These are phyloP conservation scores for Ogataea nitratoaversa DNA, from an alignment of 805 yeast genomes.

Conservation along the genomic window DNA sequence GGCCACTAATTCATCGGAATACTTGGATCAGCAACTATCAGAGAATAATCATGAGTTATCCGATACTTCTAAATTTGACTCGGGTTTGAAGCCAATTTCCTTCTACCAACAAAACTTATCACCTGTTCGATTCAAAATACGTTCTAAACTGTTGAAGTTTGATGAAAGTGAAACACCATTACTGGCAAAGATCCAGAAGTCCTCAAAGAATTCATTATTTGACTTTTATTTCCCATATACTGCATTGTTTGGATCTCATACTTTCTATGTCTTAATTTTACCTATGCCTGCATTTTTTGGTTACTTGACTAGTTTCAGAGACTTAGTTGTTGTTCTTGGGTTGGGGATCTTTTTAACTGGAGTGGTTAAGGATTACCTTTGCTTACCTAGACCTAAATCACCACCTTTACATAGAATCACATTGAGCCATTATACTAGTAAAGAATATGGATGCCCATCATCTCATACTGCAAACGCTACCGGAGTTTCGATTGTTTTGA, in stretches of 20 bases:
- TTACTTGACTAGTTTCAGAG: conserved; percentile 50
- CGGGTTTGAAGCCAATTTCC: conserved; percentile 66
- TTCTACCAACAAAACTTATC: conserved; percentile 62
- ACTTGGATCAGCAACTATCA: conserved; percentile 7
- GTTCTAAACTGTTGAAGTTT: conserved; percentile 50
- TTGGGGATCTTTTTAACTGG: conserved; percentile 74
- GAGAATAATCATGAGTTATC: conserved; percentile 11
- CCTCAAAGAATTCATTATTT: conserved; percentile 42
- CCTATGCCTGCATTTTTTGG: conserved; percentile 89
- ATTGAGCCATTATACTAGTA: conserved; percentile 82
- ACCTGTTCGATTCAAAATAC: conserved; percentile 47
- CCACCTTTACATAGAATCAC: conserved; percentile 92
- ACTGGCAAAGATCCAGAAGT: conserved; percentile 53
- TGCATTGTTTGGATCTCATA: conserved; percentile 88
- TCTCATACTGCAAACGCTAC: conserved; percentile 95
- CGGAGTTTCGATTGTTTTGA: conserved; percentile 59
- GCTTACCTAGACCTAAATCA: conserved; percentile 87
- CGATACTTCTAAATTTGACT: conserved; percentile 43
- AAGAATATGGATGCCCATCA: conserved; percentile 93
- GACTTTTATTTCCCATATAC: conserved; percentile 83
- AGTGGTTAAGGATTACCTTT: conserved; percentile 72
- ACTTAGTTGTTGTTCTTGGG: conserved; percentile 55
- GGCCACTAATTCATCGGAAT: conserved; percentile 4
- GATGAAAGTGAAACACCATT: conserved; percentile 62
- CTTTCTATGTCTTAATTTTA: conserved; percentile 84